A percentile compares a stretch with the other conserved stretches of the same genome.
Evolutionary conservation across 345 rosid species (phyloP).

Genomic region (Rubroshorea leprosula): DNA sequence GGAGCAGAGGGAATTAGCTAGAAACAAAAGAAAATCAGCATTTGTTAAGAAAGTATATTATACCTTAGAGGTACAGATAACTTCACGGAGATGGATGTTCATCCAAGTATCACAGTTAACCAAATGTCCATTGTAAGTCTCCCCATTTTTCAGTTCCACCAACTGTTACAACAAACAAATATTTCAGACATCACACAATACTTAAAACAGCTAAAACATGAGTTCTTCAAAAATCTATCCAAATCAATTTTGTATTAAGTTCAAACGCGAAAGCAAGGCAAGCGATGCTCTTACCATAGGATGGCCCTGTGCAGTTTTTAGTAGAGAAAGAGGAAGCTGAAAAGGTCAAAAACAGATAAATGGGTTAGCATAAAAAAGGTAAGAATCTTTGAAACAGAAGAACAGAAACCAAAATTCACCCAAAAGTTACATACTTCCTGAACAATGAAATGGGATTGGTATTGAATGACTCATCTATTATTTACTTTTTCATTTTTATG

Average conservation of each 20-base stretch:
- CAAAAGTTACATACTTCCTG: too few relatives aligned
- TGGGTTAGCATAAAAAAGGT: neutral
- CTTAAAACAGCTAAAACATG: constrained; percentile 1
- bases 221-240: neutral
- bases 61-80: constrained; percentile 96
- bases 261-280: too few relatives aligned
- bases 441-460: too few relatives aligned
- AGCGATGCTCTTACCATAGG: constrained; percentile 67
- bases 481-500: neutral
- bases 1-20: neutral
- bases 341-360: neutral
- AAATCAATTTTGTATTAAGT: neutral
- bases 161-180: constrained; percentile 48
- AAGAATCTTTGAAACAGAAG: neutral
- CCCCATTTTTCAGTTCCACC: constrained; percentile 96
- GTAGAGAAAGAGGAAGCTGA: constrained; percentile 79
- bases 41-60: neutral
- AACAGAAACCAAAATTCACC: too few relatives aligned
- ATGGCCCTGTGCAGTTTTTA: constrained; percentile 82
- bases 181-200: too few relatives aligned
- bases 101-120: constrained; percentile 98
- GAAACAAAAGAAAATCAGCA: constrained; percentile 6
- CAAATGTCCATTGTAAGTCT: constrained; percentile 94
- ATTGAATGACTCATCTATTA: too few relatives aligned
- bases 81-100: constrained; percentile 99